Evolutionary conservation across 805 yeast species (phyloP), one percentile per base, ranked within the genome.

Genomic region (Priceomyces fermenticarens): DNA sequence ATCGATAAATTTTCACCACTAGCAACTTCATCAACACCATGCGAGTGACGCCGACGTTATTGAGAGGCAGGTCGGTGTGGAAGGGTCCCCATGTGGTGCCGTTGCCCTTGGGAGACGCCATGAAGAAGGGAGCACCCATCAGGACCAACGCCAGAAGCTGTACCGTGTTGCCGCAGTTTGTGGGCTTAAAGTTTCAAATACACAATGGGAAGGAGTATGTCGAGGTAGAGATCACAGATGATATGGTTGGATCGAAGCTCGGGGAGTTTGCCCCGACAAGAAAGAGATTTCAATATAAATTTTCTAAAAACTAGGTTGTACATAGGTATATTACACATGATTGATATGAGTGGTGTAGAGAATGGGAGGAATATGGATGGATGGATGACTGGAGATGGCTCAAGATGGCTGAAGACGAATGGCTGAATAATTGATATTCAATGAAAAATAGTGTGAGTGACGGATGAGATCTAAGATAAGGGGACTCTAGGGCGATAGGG

Each of bases 221-320:
- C 30, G 88, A 88, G 38, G 75, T 93, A 39, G 88, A 83, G 49
- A 78, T 93, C 23, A 79, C 85, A 7, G 97, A 93, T 59, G 93
- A 93, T 53, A 93, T 93, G 99, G 97, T 93, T 45, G 99, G 99
- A 13, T 78, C 83, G 51, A 93, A 91, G 60, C 70, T 93, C 41
- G 99, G 99, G 2, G 97, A 91, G 63, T 93, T 88, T 70, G 96
- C 95, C 2, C 88, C 90, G 40, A 93, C 99, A 1, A 79, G 98
- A 66, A 87, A 88, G 77, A 80, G 84, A 60, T 88, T 87, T 65
- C 80, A 78, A 47, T 89, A 86, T 68, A 85, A 89, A 39, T 85
- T 77, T 63, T 80, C 89, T 27, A 84, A 84, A 73, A 84, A 83
- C 56, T 77, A 70, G 39, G 29, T 20, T 20, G 25, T 20, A 20